Evolutionary conservation across 768 basidiomycete species (phyloP).

Genomic region (Macrolepiota albuminosa): DNA sequence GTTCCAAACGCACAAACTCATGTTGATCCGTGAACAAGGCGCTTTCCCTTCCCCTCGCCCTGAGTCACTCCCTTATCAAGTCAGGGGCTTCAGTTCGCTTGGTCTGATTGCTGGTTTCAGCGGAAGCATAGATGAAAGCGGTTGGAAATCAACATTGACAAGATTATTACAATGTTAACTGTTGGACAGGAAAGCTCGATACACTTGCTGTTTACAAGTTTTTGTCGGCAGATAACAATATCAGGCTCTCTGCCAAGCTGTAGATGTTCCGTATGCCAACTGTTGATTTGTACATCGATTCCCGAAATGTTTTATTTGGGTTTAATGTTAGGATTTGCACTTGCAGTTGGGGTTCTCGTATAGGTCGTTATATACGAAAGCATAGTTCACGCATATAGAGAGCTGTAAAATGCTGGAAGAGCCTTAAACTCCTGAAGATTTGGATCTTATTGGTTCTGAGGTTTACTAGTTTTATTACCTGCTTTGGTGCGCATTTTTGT

Average conservation of each 20-base stretch:
- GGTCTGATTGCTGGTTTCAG: conserved; percentile 7
- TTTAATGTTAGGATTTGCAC: too few species aligned
- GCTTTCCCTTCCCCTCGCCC: neutral
- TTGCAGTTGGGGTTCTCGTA: too few species aligned
- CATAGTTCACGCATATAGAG: neutral
- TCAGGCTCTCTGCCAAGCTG: neutral
- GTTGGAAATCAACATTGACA: neutral
- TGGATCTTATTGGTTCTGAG: too few species aligned
- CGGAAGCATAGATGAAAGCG: neutral
- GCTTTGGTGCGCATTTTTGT: too few species aligned
- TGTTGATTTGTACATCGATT: neutral
- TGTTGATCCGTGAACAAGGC: neutral
- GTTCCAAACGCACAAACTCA: neutral
- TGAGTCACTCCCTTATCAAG: neutral
- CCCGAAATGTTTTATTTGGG: neutral
- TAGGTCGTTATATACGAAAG: neutral
- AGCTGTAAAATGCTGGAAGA: neutral
- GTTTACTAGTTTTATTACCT: too few species aligned
- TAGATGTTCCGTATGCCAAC: neutral
- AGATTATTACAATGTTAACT: neutral
- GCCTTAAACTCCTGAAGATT: too few species aligned
- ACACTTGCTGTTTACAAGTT: conserved; percentile 8
- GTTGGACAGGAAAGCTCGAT: conserved; percentile 1
- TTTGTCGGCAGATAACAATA: neutral
- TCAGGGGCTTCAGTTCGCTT: conserved; percentile 6